Evolutionary conservation across 495 filamentous ascomycete species (phyloP), one percentile per base, ranked within the genome.

Genomic region (Staphylotrichum tortipilum): DNA sequence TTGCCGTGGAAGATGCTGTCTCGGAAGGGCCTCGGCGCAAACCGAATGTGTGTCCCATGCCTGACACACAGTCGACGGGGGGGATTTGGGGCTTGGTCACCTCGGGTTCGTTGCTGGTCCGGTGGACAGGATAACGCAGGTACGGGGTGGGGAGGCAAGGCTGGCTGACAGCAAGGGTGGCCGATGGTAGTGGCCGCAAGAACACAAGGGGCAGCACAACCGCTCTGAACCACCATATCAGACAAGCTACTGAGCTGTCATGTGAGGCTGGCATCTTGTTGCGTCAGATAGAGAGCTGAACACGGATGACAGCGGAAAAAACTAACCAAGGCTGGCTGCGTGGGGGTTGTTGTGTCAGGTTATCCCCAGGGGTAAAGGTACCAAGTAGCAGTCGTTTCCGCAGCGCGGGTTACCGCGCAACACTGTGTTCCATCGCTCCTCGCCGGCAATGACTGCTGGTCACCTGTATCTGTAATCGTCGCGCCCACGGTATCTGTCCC

Each of bases 391-490:
- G 34, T 28, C 8, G 19, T 10, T 31, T 31, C 17, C n/a, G 24
- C 23, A 9, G 29, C 34, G 10, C 23, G 21, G 42, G 23, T 12
- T 14, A 9, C 18, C 12, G 23, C 17, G 17, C 18, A 31, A 14
- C 5, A 26, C 9, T 9, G 15, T 15, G 37, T 34, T 34, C 8
- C 38, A 31, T 33, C 26, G 47, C 28, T 17, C 35, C 21, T 41
- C 33, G 47, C 38, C 22, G 21, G 12, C 36, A 49, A 4, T 2
- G n/a, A n/a, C 9, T 12, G 8, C 38, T 19, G 45, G n/a, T 62
- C 48, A 59, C 46, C 56, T 59, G 36, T 49, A 26, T 41, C 49
- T 50, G 51, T 38, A 38, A 21, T 55, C 43, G 14, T 47, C 53
- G 2, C 56, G 50, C 23, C 46, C 50, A 11, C 45, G 49, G 44